Evolutionary conservation across 2,329 filamentous ascomycete genomes (phyloP).

Genomic region (Stachybotrys chlorohalonatus): DNA sequence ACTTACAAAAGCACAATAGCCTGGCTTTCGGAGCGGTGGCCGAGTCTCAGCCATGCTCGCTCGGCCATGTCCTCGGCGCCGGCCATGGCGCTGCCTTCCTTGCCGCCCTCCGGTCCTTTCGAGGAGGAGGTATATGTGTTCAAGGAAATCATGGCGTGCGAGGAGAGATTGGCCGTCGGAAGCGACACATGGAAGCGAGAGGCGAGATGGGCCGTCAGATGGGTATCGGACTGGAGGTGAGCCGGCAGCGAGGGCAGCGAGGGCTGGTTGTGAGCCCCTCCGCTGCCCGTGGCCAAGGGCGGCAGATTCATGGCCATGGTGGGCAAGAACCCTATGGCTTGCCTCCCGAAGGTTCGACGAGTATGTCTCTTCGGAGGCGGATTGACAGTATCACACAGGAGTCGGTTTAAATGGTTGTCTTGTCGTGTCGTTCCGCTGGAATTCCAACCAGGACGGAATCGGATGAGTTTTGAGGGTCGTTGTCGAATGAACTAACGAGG

Average conservation of each 20-base stretch:
- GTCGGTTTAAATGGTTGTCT: neutral
- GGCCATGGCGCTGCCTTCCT: conserved; percentile 84
- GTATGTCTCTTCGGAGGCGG: neutral
- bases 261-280: conserved; percentile 67
- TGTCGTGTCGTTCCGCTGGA: neutral
- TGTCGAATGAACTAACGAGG: neutral
- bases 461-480: neutral
- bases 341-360: neutral
- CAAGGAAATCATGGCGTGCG: conserved; percentile 81
- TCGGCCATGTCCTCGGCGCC: conserved; percentile 88
- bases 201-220: conserved; percentile 73
- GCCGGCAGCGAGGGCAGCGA: conserved; percentile 82
- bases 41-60: conserved; percentile 75
- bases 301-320: conserved; percentile 54
- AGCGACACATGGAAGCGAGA: conserved; percentile 87
- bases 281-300: conserved; percentile 35
- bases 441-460: neutral
- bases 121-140: conserved; percentile 91
- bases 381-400: too few relatives aligned
- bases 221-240: conserved; percentile 70
- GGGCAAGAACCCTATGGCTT: conserved; percentile 23
- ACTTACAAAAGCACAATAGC: conserved; percentile 86
- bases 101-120: conserved; percentile 81
- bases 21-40: conserved; percentile 86
- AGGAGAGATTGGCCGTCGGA: conserved; percentile 81